Conservation (phyloP, 495 filamentous ascomycete species). For the Aspergillus cavernicola region DNA sequence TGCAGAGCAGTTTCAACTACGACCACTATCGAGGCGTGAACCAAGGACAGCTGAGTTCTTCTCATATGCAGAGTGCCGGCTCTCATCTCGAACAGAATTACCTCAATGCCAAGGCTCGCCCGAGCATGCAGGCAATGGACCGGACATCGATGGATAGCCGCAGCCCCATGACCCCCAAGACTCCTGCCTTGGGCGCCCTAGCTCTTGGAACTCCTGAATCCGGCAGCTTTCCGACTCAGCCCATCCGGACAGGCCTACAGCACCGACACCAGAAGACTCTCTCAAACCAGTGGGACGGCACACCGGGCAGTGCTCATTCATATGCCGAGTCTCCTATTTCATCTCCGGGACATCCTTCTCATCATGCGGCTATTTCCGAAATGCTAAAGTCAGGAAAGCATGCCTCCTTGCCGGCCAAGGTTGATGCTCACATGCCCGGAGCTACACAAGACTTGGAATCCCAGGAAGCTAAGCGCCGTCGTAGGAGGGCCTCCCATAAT, state of each 20-base stretch:
- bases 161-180: conserved; percentile 79
- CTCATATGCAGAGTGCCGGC: conserved; percentile 45
- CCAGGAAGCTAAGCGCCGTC: conserved; percentile 88
- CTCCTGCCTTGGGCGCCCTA: conserved; percentile 55
- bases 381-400: conserved; percentile 66
- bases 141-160: conserved; percentile 65
- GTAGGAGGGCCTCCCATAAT: conserved; percentile 92
- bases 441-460: conserved; percentile 56
- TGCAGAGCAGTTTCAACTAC: conserved; percentile 66
- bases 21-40: conserved; percentile 61
- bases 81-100: conserved; percentile 55
- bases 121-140: conserved; percentile 60
- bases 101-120: conserved; percentile 49
- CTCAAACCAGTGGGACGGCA: conserved; percentile 78
- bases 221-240: conserved; percentile 67
- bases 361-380: conserved; percentile 64
- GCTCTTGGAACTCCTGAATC: conserved; percentile 62
- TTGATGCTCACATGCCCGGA: conserved; percentile 52
- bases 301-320: conserved; percentile 72
- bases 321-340: conserved; percentile 79
- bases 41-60: conserved; percentile 46
- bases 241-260: conserved; percentile 61
- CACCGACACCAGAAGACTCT: conserved; percentile 76
- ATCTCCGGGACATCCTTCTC: conserved; percentile 56
- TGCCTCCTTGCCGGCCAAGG: conserved; percentile 66